Evolutionary conservation across 164 flowering plant genomes (phyloP), one percentile per base, ranked within the genome.

Genomic region (Dillenia turbinata): DNA sequence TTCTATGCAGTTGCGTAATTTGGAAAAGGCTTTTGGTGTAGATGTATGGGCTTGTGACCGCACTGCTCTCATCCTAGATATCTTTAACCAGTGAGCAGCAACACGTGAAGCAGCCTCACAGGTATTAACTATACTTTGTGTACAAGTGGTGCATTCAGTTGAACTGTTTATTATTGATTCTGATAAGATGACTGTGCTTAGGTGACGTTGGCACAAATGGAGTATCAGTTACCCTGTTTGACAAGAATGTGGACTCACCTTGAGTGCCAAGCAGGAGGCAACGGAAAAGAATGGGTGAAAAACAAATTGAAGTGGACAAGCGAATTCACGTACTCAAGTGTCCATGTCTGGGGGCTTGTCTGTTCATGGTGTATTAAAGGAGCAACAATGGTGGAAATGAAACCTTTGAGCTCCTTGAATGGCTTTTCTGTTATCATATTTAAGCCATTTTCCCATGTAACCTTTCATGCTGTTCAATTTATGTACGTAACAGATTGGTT

Each of bases 191-290:
- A n/a, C n/a, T 12, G 43, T 12, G 44, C 53, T 65, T 62, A 90
- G 98, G 98, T 90, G 63, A 75, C 96, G 69, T 75, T 93, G 79
- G 98, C 98, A 57, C 98, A 86, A 77, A 90, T 89, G 97, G 94
- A 90, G 69, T 93, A 93, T 67, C 98, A 93, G 67, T 76, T 93
- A 56, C 98, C 98, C 60, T 85, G 96, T 15, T 66, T 93, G 56
- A 87, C 98, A 68, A 90, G 76, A 80, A 88, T 93, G 98, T 93
- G 98, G 98, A 79, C 88, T 67, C 98, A 93, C 66, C 97, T 93
- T 79, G 98, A 93, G 79, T 94, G 98, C 61, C 98, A 93, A 79
- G 79, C 98, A 48, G 97, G 98, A 73, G 98, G 97, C 17, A 67
- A 80, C 68, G 98, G 70, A 93, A 93, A 74, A 97, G 98, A 50